These are phyloP conservation scores for Ampelocalamus luodianensis DNA, from an alignment of 176 grass and related monocot species.

Conservation along the genomic window DNA sequence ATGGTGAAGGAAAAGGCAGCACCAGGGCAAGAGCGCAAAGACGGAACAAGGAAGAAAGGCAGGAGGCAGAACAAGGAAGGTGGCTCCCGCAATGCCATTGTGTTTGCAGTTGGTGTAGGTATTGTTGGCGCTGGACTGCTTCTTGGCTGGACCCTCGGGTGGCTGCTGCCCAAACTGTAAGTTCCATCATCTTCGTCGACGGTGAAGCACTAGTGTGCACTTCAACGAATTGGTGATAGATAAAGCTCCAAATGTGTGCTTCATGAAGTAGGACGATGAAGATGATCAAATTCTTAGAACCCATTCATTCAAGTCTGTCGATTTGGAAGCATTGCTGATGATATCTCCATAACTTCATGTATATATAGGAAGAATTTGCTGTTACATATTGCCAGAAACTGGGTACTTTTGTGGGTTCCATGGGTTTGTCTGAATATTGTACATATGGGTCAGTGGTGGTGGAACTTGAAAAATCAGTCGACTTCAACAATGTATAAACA, in stretches of 20 bases:
- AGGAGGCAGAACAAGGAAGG: slow-evolving; percentile 51
- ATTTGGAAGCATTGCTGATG: slow-evolving; percentile 38
- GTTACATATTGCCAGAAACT: slow-evolving; percentile 43
- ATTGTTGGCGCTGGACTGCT: slow-evolving; percentile 79
- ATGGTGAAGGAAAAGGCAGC: slow-evolving; percentile 39
- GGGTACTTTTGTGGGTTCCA: slow-evolving; percentile 12
- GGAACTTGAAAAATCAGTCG: slow-evolving; percentile 62
- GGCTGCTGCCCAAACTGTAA: slow-evolving; percentile 66
- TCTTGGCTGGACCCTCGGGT: slow-evolving; percentile 86
- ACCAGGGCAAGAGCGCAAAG: slow-evolving; percentile 39
- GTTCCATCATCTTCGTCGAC: neutral
- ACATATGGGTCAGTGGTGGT: slow-evolving; percentile 44
- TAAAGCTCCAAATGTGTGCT: slow-evolving; percentile 26
- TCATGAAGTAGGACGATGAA: slow-evolving; percentile 7
- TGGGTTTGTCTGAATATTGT: slow-evolving; percentile 30
- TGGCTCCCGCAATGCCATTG: slow-evolving; percentile 40
- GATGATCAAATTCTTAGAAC: slow-evolving; percentile 23
- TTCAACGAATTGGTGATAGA: neutral
- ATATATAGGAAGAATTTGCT: slow-evolving; percentile 45
- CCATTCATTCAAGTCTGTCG: slow-evolving; percentile 11
- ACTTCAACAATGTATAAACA: slow-evolving; percentile 51
- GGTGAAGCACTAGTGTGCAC: neutral
- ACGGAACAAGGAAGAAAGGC: slow-evolving; percentile 45
- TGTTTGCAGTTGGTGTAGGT: slow-evolving; percentile 80
- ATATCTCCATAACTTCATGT: slow-evolving; percentile 35